Percentiles rank a stretch among this genome's conserved stretches.
phyloP scores from a whole-genome alignment of 225 moss, liverwort and hornwort species.

The Takakia lepidozioides region DNA sequence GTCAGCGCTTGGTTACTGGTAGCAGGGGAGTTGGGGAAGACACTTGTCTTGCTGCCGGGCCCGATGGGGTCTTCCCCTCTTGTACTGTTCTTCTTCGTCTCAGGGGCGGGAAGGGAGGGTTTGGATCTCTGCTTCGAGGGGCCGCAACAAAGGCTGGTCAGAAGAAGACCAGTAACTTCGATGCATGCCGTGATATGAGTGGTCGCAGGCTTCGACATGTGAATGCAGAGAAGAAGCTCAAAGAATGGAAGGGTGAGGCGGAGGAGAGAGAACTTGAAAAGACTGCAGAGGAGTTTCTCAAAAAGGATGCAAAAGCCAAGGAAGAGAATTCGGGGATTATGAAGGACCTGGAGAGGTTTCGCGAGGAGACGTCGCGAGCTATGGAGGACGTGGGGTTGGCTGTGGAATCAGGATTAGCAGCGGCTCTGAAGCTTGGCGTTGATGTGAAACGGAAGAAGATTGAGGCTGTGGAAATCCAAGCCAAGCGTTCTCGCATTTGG shows the following conservation, averaged over 20 bases:
- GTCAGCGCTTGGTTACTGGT: slow-evolving; percentile 56
- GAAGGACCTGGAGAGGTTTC: slow-evolving; percentile 61
- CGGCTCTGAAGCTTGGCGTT: slow-evolving; percentile 41
- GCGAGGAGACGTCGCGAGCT: slow-evolving; percentile 46
- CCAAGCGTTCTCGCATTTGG: slow-evolving; percentile 62
- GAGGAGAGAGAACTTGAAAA: slow-evolving; percentile 82
- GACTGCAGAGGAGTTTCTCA: slow-evolving; percentile 75
- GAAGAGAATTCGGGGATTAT: slow-evolving; percentile 70
- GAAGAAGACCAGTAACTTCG: slow-evolving; percentile 96
- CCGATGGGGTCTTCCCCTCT: slow-evolving; percentile 47
- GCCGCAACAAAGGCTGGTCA: slow-evolving; percentile 94
- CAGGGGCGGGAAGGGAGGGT: slow-evolving; percentile 89
- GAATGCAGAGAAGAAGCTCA: slow-evolving; percentile 90
- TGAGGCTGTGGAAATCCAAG: slow-evolving; percentile 55
- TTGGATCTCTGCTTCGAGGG: slow-evolving; percentile 76
- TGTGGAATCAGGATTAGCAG: slow-evolving; percentile 69
- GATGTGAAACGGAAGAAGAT: slow-evolving; percentile 76
- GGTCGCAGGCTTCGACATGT: slow-evolving; percentile 89
- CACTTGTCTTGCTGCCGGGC: slow-evolving; percentile 14
- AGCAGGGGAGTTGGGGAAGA: slow-evolving; percentile 33
- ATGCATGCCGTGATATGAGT: slow-evolving; percentile 98
- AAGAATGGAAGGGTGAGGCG: slow-evolving; percentile 87
- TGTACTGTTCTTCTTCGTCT: slow-evolving; percentile 64
- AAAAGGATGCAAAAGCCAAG: slow-evolving; percentile 68
- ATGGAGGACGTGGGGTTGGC: slow-evolving; percentile 70